Percentiles rank a stretch among this genome's conserved stretches.
Evolutionary conservation across 2,329 filamentous ascomycete species (phyloP).

Genomic region (Ilyonectria destructans): DNA sequence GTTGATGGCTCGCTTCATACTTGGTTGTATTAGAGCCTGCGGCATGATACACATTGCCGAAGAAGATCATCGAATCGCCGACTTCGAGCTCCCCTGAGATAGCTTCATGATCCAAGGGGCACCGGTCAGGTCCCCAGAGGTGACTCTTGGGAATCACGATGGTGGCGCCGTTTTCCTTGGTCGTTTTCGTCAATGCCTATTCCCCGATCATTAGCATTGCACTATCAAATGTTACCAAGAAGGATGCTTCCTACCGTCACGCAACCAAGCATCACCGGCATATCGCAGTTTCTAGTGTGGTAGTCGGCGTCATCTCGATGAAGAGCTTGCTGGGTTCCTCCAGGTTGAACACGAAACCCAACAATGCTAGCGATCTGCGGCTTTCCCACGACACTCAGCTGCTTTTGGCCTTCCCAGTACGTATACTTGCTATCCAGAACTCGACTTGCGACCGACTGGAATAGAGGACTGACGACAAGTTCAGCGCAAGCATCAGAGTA

Average conservation of each 20-base stretch:
- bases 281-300: slow-evolving; percentile 15
- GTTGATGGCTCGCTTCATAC: slow-evolving; percentile 12
- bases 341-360: slow-evolving; percentile 22
- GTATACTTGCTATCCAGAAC: slow-evolving; percentile 10
- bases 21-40: slow-evolving; percentile 56
- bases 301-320: slow-evolving; percentile 25
- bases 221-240: neutral
- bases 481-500: slow-evolving; percentile 21
- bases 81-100: slow-evolving; percentile 56
- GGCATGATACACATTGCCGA: slow-evolving; percentile 58
- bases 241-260: slow-evolving; percentile 5
- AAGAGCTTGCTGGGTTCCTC: slow-evolving; percentile 17
- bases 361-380: slow-evolving; percentile 18
- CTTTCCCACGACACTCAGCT: slow-evolving; percentile 13
- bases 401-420: slow-evolving; percentile 20
- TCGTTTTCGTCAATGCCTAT: slow-evolving; percentile 22
- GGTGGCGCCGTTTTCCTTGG: slow-evolving; percentile 57
- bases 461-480: slow-evolving; percentile 17
- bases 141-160: slow-evolving; percentile 58
- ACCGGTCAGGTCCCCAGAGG: slow-evolving; percentile 57
- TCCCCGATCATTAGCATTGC: neutral
- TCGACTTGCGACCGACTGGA: slow-evolving; percentile 10
- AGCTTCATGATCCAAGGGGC: slow-evolving; percentile 56
- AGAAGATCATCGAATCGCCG: slow-evolving; percentile 57
- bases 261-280: slow-evolving; percentile 24